Conservation (phyloP, 306 rosid species). For the Albizia julibrissin region DNA sequence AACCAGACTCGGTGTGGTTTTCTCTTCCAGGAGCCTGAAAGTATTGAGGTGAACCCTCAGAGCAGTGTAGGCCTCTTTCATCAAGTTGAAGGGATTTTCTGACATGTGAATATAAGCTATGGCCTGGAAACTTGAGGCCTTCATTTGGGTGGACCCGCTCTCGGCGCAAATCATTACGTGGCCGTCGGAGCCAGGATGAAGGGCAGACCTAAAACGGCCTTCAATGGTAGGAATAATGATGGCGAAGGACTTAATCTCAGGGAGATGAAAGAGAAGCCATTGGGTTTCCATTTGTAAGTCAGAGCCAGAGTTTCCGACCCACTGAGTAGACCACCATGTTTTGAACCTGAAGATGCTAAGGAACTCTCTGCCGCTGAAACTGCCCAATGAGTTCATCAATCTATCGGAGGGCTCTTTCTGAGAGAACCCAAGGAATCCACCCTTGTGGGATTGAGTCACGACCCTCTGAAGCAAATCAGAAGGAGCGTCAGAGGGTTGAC, state of each 20-base stretch:
- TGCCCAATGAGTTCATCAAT: conserved; percentile 65
- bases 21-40: conserved; percentile 81
- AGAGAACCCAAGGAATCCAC: conserved; percentile 77
- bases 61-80: conserved; percentile 79
- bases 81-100: conserved; percentile 75
- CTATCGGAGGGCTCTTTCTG: conserved; percentile 54
- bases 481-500: conserved; percentile 57
- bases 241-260: conserved; percentile 72
- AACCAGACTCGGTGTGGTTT: conserved; percentile 51
- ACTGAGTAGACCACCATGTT: conserved; percentile 97
- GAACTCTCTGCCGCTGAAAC: conserved; percentile 57
- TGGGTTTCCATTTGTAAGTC: conserved; percentile 91
- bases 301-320: conserved; percentile 85
- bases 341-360: conserved; percentile 86
- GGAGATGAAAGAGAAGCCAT: conserved; percentile 75
- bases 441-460: conserved; percentile 50
- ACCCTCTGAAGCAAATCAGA: conserved; percentile 56
- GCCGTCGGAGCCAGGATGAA: conserved; percentile 70
- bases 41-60: conserved; percentile 73
- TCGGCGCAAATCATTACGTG: conserved; percentile 68
- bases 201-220: conserved; percentile 68
- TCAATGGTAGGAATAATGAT: conserved; percentile 69
- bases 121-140: conserved; percentile 51
- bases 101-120: conserved; percentile 67
- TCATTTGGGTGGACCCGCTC: conserved; percentile 72